These are phyloP conservation scores for Fusarium paranaense DNA, from an alignment of 2,329 filamentous ascomycete genomes.

Conservation along the genomic window DNA sequence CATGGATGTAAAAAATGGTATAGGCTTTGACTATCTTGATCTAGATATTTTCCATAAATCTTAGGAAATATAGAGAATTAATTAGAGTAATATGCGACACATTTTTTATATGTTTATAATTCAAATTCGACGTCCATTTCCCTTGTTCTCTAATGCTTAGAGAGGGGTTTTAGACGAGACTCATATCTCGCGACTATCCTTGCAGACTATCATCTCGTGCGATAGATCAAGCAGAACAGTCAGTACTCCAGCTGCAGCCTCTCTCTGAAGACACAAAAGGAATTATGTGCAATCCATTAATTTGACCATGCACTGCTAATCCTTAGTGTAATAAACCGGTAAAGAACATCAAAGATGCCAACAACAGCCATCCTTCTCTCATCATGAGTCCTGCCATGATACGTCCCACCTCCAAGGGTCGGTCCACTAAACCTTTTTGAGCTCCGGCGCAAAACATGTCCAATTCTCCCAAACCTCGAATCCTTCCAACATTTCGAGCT, in stretches of 20 bases:
- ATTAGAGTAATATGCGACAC: no score
- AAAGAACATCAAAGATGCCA: neutral
- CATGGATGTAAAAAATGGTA: neutral
- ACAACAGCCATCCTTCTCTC: neutral
- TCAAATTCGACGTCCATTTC: neutral
- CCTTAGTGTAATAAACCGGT: no score
- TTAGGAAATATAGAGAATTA: neutral
- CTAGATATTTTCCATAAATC: neutral
- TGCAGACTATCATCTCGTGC: neutral
- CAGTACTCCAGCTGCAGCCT: neutral
- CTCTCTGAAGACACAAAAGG: neutral
- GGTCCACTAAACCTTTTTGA: constrained; percentile 33
- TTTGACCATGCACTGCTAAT: neutral
- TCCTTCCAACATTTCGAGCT: neutral
- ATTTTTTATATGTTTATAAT: neutral
- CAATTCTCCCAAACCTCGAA: neutral
- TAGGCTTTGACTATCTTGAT: neutral
- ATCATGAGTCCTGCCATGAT: constrained; percentile 16
- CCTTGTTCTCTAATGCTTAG: neutral
- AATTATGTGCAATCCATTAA: neutral
- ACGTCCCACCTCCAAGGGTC: neutral
- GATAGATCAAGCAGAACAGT: neutral
- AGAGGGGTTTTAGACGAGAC: neutral
- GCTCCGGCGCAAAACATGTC: constrained; percentile 12
- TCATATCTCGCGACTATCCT: neutral